Conservation (phyloP, 2,329 filamentous ascomycete genomes). For the Aspergillus viridinutans region DNA sequence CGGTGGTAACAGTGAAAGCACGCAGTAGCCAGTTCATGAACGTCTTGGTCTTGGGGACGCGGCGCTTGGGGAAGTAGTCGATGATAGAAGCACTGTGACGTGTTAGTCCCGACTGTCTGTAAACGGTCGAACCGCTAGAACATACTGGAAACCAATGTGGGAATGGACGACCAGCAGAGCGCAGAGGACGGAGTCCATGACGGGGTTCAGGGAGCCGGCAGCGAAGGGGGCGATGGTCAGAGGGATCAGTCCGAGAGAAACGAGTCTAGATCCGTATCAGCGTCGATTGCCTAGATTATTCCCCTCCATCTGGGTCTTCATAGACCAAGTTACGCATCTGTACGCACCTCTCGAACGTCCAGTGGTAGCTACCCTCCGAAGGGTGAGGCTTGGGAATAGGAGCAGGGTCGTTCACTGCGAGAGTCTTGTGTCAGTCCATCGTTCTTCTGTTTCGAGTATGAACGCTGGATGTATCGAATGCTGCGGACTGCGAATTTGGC, state of each 20-base stretch:
- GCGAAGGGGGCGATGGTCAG: slow-evolving; percentile 89
- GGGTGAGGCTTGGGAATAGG: slow-evolving; percentile 68
- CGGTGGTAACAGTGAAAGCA: slow-evolving; percentile 71
- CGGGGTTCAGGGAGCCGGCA: slow-evolving; percentile 82
- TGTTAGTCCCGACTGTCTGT: slow-evolving; percentile 10
- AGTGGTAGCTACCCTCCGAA: slow-evolving; percentile 93
- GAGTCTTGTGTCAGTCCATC: not conserved
- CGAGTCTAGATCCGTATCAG: slow-evolving; percentile 49
- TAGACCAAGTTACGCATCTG: not conserved
- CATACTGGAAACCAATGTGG: slow-evolving; percentile 87
- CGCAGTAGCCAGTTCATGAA: slow-evolving; percentile 75
- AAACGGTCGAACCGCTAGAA: slow-evolving; percentile 6
- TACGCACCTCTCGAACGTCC: slow-evolving; percentile 77
- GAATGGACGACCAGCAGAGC: slow-evolving; percentile 82
- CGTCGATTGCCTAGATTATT: not conserved
- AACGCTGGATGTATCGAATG: not conserved
- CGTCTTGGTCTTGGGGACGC: slow-evolving; percentile 64
- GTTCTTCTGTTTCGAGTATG: not conserved
- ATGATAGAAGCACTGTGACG: slow-evolving; percentile 62
- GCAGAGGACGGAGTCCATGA: slow-evolving; percentile 81
- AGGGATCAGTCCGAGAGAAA: slow-evolving; percentile 78
- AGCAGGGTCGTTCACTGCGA: slow-evolving; percentile 77
- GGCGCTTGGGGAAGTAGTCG: slow-evolving; percentile 79
- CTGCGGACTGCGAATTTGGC: not conserved
- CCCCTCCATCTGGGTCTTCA: not conserved